Percentiles rank a stretch among this genome's conserved stretches.
Conservation (phyloP, 805 yeast genomes). For the Wickerhamomyces mucosus region DNA sequence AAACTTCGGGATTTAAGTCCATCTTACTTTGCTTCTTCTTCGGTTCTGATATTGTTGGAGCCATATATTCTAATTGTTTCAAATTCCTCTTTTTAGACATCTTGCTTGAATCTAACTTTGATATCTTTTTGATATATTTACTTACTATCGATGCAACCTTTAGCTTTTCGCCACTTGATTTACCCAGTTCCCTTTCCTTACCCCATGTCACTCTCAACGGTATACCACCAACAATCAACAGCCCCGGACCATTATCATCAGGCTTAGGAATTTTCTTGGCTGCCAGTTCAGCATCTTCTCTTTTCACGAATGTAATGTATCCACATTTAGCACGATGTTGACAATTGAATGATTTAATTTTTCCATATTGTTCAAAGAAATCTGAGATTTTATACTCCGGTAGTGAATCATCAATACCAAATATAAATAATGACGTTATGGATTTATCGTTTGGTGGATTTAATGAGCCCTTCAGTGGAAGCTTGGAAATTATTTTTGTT, state of each 20-base stretch:
- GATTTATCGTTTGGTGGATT: conserved; percentile 29
- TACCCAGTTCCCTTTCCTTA: conserved; percentile 32
- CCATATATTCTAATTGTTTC: too few relatives aligned
- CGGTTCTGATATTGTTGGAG: too few relatives aligned
- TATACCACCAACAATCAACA: conserved; percentile 25
- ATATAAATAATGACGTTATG: conserved; percentile 57
- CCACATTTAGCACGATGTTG: conserved; percentile 58
- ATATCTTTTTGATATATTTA: conserved; percentile 41
- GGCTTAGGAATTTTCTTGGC: conserved; percentile 21
- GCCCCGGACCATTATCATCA: conserved; percentile 20
- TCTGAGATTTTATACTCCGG: conserved; percentile 56
- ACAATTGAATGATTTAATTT: conserved; percentile 37
- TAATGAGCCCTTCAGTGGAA: conserved; percentile 65
- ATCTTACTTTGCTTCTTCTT: too few relatives aligned
- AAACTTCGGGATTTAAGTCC: too few relatives aligned
- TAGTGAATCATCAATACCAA: conserved; percentile 59
- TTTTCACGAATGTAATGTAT: conserved; percentile 41
- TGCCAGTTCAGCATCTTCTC: conserved; percentile 39
- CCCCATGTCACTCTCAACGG: conserved; percentile 54
- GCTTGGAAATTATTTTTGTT: conserved; percentile 39
- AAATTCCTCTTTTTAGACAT: too few relatives aligned
- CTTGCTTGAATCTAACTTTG: too few relatives aligned
- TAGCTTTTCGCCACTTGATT: conserved; percentile 31
- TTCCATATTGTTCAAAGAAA: conserved; percentile 37
- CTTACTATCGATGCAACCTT: conserved; percentile 41